A percentile compares a stretch with the other conserved stretches of the same genome.
Evolutionary conservation across 306 rosid species (phyloP).

Genomic region (Nissolia schottii): DNA sequence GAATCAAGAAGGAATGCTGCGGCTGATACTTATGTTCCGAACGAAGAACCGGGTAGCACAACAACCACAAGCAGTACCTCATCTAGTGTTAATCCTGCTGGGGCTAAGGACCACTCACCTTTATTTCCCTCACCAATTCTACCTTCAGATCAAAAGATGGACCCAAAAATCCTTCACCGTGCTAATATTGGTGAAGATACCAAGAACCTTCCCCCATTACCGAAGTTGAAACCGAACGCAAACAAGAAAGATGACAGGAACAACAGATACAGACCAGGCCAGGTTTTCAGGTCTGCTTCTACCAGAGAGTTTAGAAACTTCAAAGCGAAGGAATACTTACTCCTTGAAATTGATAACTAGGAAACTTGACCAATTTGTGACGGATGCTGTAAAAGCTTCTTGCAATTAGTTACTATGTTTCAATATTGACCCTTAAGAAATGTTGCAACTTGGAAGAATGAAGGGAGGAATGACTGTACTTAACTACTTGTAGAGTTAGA

Average conservation of each 20-base stretch:
- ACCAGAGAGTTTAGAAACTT: constrained; percentile 59
- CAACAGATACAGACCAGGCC: constrained; percentile 32
- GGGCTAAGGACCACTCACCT: constrained; percentile 41
- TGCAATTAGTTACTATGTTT: neutral
- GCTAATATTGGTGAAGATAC: constrained; percentile 17
- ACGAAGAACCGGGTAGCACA: constrained; percentile 37
- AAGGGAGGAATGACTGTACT: constrained; percentile 1
- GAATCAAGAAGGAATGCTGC: constrained; percentile 25
- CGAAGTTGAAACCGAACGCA: constrained; percentile 36
- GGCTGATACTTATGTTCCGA: constrained; percentile 27
- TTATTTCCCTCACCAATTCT: constrained; percentile 34
- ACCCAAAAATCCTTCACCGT: constrained; percentile 23
- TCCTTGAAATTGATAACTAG: constrained; percentile 34
- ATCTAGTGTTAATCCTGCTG: constrained; percentile 38
- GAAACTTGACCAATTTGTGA: neutral
- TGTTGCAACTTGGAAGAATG: neutral
- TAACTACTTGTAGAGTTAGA: constrained; percentile 1
- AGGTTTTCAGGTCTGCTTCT: constrained; percentile 56
- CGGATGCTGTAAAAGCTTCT: neutral
- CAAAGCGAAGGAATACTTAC: constrained; percentile 28
- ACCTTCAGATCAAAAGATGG: constrained; percentile 21
- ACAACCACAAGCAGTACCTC: constrained; percentile 38
- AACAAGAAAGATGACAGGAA: constrained; percentile 25
- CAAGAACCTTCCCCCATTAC: constrained; percentile 51
- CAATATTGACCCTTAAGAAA: constrained; percentile 1